A percentile compares a stretch with the other conserved stretches of the same genome.
phyloP scores from a whole-genome alignment of 2,329 filamentous ascomycete species.

The Lecanicillium sp. region DNA sequence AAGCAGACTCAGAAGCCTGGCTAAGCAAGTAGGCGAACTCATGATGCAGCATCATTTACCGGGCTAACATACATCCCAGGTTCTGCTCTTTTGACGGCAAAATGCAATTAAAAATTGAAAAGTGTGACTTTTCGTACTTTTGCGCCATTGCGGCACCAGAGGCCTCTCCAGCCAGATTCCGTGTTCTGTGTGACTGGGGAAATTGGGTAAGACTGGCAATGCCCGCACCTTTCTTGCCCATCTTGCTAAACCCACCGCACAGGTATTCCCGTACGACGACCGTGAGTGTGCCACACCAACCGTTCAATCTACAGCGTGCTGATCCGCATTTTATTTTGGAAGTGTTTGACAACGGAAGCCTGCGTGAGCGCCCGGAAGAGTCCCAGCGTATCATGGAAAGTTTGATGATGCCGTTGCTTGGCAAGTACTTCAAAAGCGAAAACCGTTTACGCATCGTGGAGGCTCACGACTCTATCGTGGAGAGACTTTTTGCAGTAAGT shows the following conservation, averaged over 20 bases:
- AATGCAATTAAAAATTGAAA: conserved; percentile 11
- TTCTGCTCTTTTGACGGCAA: conserved; percentile 10
- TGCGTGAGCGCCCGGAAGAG: conserved; percentile 10
- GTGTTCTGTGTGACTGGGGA: conserved; percentile 16
- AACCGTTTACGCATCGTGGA: conserved; percentile 10
- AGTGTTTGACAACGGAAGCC: conserved; percentile 16
- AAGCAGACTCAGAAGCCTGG: conserved; percentile 13
- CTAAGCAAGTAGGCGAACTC: conserved; percentile 10
- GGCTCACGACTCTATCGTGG: conserved; percentile 12
- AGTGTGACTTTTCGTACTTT: conserved; percentile 16
- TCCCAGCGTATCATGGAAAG: conserved; percentile 12
- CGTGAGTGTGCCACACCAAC: too few relatives aligned
- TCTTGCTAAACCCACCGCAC: too few relatives aligned
- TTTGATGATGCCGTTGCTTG: conserved; percentile 12
- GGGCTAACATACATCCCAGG: too few relatives aligned
- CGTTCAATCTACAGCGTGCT: too few relatives aligned
- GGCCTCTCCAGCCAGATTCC: conserved; percentile 10
- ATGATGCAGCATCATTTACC: too few relatives aligned
- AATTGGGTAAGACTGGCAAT: conserved; percentile 18
- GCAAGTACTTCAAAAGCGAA: neutral
- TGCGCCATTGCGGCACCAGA: conserved; percentile 13
- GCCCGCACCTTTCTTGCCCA: too few relatives aligned
- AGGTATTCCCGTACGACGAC: conserved; percentile 16
- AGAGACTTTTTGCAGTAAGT: conserved; percentile 10
- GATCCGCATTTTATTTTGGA: too few relatives aligned